Conservation (phyloP, 305 asterid species). For the Fraxinus baroniana region DNA sequence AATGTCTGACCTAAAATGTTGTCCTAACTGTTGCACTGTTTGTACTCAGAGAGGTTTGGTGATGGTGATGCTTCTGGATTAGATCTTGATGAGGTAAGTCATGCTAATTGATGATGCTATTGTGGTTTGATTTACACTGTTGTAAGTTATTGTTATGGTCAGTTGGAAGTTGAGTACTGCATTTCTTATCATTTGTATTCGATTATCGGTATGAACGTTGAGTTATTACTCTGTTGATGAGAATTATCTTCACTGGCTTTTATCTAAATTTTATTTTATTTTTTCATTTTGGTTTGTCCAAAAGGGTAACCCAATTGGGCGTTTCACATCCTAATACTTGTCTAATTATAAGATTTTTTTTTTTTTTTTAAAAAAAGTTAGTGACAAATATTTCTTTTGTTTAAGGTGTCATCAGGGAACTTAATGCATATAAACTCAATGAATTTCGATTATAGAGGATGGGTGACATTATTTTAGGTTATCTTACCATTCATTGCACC, state of each 20-base stretch:
- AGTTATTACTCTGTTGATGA: not conserved
- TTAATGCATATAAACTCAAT: not conserved
- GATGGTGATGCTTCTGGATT: constrained; percentile 91
- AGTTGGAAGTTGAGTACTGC: not conserved
- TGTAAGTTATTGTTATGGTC: not conserved
- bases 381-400: not conserved
- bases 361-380: not conserved
- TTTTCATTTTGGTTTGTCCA: not conserved
- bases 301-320: not conserved
- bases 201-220: not conserved
- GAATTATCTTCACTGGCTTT: not conserved
- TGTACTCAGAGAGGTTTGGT: constrained; percentile 89
- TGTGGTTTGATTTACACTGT: not conserved
- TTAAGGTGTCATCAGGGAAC: not conserved
- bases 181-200: not conserved
- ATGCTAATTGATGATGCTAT: not conserved
- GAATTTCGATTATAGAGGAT: not conserved
- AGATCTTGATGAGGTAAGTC: constrained; percentile 91
- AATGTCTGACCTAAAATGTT: not conserved
- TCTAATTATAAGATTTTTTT: not conserved
- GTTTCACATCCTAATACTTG: not conserved
- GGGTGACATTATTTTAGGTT: not conserved
- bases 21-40: constrained; percentile 26
- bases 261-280: not conserved
- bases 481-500: not conserved